Conservation (phyloP, 140 eudicot species). For the Flaveria floridana region DNA sequence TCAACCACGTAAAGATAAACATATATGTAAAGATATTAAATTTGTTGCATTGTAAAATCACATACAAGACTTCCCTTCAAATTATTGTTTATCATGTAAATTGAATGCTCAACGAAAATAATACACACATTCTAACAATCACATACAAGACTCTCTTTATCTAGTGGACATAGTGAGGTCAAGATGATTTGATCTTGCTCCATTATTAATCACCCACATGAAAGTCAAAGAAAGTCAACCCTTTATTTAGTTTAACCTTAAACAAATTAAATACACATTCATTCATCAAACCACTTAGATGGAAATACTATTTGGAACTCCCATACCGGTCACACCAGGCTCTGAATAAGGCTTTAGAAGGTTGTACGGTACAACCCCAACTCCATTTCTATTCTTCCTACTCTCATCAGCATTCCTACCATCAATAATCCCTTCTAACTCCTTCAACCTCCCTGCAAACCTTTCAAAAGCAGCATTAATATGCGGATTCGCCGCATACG, state of each 20-base stretch:
- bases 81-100: too few relatives aligned
- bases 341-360: constrained; percentile 37
- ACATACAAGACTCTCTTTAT: neutral
- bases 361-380: constrained; percentile 41
- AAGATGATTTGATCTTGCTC: too few relatives aligned
- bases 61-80: too few relatives aligned
- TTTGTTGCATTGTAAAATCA: too few relatives aligned
- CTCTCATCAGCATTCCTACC: constrained; percentile 22
- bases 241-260: neutral
- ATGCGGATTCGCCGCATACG: constrained; percentile 38
- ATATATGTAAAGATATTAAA: too few relatives aligned
- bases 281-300: neutral
- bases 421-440: constrained; percentile 38
- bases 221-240: too few relatives aligned
- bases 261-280: neutral
- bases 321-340: constrained; percentile 34
- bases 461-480: constrained; percentile 43
- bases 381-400: constrained; percentile 38
- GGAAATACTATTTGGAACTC: constrained; percentile 8
- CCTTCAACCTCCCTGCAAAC: constrained; percentile 40
- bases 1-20: too few relatives aligned
- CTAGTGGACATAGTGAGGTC: neutral
- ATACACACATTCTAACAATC: neutral
- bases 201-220: neutral
- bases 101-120: too few relatives aligned